Conservation (phyloP, 176 grass and related monocot species). For the Oryza glaberrima region DNA sequence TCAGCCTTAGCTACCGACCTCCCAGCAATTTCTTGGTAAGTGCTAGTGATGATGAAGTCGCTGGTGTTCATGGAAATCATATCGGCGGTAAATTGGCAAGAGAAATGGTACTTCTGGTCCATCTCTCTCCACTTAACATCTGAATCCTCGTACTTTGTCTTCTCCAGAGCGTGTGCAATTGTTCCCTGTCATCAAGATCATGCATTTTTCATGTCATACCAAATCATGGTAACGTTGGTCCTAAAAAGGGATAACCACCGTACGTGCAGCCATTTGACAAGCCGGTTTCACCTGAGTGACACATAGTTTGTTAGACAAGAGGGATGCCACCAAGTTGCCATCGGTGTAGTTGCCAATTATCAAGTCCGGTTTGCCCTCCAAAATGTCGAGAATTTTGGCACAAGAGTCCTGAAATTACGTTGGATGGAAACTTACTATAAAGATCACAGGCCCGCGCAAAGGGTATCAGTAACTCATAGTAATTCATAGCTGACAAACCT, state of each 20-base stretch:
- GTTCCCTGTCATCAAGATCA: constrained; percentile 42
- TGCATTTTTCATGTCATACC: background rate
- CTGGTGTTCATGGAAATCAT: constrained; percentile 82
- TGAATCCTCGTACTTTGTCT: constrained; percentile 78
- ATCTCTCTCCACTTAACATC: constrained; percentile 79
- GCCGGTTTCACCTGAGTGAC: constrained; percentile 57
- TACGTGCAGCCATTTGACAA: background rate
- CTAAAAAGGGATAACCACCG: background rate
- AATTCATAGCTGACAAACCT: constrained; percentile 47
- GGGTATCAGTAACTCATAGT: constrained; percentile 27
- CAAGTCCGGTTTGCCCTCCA: constrained; percentile 75
- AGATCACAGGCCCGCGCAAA: background rate
- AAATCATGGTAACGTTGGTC: background rate
- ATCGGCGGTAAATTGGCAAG: constrained; percentile 81
- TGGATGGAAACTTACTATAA: background rate
- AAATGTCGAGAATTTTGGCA: constrained; percentile 52
- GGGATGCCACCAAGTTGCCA: constrained; percentile 78
- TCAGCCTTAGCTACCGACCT: constrained; percentile 37
- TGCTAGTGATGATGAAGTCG: constrained; percentile 83
- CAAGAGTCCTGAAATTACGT: constrained; percentile 54
- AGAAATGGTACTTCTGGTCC: constrained; percentile 79
- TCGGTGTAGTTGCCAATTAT: constrained; percentile 83
- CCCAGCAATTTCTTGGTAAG: constrained; percentile 83
- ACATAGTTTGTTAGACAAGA: constrained; percentile 71
- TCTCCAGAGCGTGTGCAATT: constrained; percentile 83